Base-by-base conservation (phyloP, 75 land plant genomes). In the Isoetes taiwanensis region DNA sequence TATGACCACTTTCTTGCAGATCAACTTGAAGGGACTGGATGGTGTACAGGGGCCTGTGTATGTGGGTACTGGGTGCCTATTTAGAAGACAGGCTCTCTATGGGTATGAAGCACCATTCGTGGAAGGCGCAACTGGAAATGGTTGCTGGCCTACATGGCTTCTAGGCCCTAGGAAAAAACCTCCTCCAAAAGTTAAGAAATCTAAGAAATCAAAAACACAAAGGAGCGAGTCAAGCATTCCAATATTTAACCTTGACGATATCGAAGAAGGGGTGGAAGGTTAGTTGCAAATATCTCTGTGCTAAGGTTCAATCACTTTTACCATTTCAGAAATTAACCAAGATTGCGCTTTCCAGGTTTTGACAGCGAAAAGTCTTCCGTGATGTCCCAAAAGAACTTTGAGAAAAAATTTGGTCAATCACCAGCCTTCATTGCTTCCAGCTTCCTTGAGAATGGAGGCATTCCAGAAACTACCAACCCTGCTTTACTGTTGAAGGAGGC, bases 351-450 rank as follows among this genome's bases (percentile, higher is more conserved):
- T 65, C 76, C 81, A 61, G 95, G 91, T 52, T 74, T 85, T 69
- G 86, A 85, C 57, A 90, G 85, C 48, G 86, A 85, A 59, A 85
- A 82, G 71, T 77, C 96, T 19, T 64, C 89, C 34, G 72, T 85
- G 1, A 86, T 89, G 91, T 89, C 96, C 20, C 85, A 82, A 59
- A 86, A 86, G 66, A 78, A 83, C 66, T 74, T 83, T 41, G 97
- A 91, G 75, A 91, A 91, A 67, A 70, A 82, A 9, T 91, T 91
- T 71, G 97, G 97, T 10, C 97, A 91, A 54, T 91, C 97, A n/a
- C 83, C 94, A 14, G 94, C 86, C 9, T 83, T 91, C 35, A 84
- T 91, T 56, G 82, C 86, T 31, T 82, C 97, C 10, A 91, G 88
- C 2, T 72, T 86, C 42, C 71, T 80, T 74, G 97, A 86, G 43